Conservation (phyloP, 2,329 filamentous ascomycete species). For the Mollisia scopiformis region DNA sequence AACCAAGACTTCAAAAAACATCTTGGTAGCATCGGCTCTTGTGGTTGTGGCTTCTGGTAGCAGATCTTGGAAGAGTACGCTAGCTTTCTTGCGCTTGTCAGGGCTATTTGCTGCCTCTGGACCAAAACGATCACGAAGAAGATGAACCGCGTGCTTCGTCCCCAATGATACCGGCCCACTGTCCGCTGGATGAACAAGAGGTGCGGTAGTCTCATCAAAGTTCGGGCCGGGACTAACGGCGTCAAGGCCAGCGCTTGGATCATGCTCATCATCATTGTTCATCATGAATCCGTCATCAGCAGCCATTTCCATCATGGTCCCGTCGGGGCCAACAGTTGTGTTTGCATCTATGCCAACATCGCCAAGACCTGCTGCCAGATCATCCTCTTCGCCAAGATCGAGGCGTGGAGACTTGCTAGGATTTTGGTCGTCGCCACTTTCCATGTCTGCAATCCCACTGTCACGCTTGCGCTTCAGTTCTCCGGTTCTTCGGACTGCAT, state of each 20-base stretch:
- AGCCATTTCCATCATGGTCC: constrained; percentile 66
- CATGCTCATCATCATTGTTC: constrained; percentile 49
- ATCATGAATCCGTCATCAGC: constrained; percentile 49
- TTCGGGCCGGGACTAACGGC: constrained; percentile 52
- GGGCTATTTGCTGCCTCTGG: constrained; percentile 68
- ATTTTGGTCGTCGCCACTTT: constrained; percentile 62
- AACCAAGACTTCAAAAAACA: constrained; percentile 98
- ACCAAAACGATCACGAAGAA: constrained; percentile 88
- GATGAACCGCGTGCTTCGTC: constrained; percentile 94
- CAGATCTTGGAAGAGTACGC: constrained; percentile 88
- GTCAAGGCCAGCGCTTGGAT: constrained; percentile 49
- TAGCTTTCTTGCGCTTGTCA: constrained; percentile 73
- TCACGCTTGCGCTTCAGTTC: constrained; percentile 95
- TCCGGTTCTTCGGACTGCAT: constrained; percentile 73
- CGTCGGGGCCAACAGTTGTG: constrained; percentile 49
- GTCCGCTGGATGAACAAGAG: constrained; percentile 79
- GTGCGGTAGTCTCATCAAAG: constrained; percentile 79
- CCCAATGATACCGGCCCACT: constrained; percentile 86
- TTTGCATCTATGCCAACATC: constrained; percentile 54
- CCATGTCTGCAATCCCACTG: constrained; percentile 80
- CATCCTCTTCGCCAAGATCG: constrained; percentile 65
- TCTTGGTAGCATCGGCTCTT: constrained; percentile 93
- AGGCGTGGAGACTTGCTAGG: constrained; percentile 67
- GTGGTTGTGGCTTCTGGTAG: constrained; percentile 80
- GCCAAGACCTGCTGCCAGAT: constrained; percentile 45